A percentile compares a stretch with the other conserved stretches of the same genome.
phyloP scores from a whole-genome alignment of 495 filamentous ascomycete species.

The Lindgomyces ingoldianus region DNA sequence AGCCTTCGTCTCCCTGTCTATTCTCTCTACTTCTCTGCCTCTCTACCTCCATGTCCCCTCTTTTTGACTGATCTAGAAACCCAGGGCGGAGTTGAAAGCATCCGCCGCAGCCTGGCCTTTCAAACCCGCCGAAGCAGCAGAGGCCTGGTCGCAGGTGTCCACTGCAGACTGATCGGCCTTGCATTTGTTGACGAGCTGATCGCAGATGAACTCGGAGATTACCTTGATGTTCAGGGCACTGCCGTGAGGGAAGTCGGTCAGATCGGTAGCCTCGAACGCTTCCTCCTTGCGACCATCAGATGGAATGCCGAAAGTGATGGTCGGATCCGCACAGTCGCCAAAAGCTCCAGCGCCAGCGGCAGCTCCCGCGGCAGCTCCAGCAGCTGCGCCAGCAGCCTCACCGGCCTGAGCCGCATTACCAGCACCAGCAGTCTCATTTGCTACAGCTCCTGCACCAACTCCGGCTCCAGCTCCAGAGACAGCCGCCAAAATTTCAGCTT shows the following conservation, averaged over 20 bases:
- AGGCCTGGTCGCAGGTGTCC: slow-evolving; percentile 50
- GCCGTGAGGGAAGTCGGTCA: slow-evolving; percentile 59
- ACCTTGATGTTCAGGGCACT: slow-evolving; percentile 58
- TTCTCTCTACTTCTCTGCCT: neutral
- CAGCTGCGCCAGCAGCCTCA: slow-evolving; percentile 48
- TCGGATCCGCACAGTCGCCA: slow-evolving; percentile 51
- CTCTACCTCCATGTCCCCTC: neutral
- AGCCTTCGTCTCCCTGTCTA: neutral
- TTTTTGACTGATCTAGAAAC: slow-evolving; percentile 10
- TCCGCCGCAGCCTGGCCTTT: slow-evolving; percentile 59
- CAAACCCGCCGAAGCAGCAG: slow-evolving; percentile 45
- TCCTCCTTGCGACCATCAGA: slow-evolving; percentile 56
- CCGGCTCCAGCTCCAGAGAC: slow-evolving; percentile 42
- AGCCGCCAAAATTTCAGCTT: slow-evolving; percentile 56
- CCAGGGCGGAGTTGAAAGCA: slow-evolving; percentile 54
- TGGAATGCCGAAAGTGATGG: slow-evolving; percentile 57
- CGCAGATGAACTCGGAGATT: slow-evolving; percentile 59
- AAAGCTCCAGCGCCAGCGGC: slow-evolving; percentile 45
- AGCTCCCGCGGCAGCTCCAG: slow-evolving; percentile 25
- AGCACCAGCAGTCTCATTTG: slow-evolving; percentile 49
- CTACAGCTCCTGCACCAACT: slow-evolving; percentile 23
- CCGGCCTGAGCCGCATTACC: slow-evolving; percentile 47
- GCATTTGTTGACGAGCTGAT: slow-evolving; percentile 55
- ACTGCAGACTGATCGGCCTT: slow-evolving; percentile 53
- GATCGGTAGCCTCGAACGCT: slow-evolving; percentile 55